phyloP scores from a whole-genome alignment of 2,329 filamentous ascomycete species.

The Sporothrix protearum region DNA sequence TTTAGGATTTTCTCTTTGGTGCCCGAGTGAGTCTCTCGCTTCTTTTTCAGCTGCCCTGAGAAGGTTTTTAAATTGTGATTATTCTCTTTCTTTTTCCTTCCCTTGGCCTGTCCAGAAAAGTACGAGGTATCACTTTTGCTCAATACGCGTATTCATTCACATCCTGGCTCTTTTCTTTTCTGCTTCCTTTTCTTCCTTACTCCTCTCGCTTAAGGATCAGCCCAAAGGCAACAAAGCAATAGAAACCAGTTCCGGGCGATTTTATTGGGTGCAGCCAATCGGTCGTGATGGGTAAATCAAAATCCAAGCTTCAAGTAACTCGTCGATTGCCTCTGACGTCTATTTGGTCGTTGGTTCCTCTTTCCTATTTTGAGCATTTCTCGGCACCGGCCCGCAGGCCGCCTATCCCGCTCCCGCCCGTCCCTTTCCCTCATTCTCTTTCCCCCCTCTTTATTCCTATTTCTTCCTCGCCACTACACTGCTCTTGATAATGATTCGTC shows the following conservation, averaged over 20 bases:
- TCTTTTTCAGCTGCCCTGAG: not conserved
- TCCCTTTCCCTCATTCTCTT: not conserved
- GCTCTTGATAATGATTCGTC: no score
- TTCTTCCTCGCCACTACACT: no score
- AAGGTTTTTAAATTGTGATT: not conserved
- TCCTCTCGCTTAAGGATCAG: conserved; percentile 1
- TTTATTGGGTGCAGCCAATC: not conserved
- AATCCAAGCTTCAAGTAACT: not conserved
- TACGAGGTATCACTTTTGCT: not conserved
- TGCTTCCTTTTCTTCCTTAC: not conserved
- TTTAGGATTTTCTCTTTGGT: not conserved
- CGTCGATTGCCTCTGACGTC: not conserved
- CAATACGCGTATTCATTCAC: not conserved
- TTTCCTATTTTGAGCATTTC: not conserved
- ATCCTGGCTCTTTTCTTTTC: not conserved
- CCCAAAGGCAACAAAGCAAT: not conserved
- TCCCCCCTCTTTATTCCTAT: no score
- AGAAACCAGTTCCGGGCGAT: not conserved
- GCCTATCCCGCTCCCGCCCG: not conserved
- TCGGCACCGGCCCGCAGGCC: not conserved
- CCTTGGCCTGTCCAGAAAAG: not conserved
- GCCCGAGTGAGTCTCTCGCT: not conserved
- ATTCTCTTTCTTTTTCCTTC: not conserved
- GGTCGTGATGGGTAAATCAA: not conserved
- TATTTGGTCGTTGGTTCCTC: not conserved